phyloP scores from a whole-genome alignment of 192 early-diverging fungal species.

The Lobosporangium transversale region DNA sequence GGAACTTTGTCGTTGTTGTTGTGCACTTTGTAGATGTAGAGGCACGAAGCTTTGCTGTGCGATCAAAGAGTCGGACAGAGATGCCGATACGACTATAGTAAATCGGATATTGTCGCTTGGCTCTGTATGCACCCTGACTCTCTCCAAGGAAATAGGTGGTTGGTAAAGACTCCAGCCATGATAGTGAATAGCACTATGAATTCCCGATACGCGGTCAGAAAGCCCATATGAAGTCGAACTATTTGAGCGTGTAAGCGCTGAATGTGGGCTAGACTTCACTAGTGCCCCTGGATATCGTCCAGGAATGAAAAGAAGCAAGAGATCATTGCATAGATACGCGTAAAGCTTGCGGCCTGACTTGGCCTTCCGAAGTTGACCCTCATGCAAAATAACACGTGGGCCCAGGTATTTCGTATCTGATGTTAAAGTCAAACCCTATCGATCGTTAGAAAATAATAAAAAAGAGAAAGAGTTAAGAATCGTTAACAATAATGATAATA shows the following conservation, averaged over 20 bases:
- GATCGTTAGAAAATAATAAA: conserved; percentile 9
- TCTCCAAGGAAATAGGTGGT: conserved; percentile 30
- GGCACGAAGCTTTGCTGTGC: conserved; percentile 18
- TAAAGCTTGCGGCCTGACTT: conserved; percentile 84
- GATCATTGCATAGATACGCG: conserved; percentile 78
- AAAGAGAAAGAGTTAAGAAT: background rate
- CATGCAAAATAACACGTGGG: conserved; percentile 70
- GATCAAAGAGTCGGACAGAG: background rate
- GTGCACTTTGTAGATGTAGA: conserved; percentile 9
- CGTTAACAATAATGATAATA: conserved; percentile 2
- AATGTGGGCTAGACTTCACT: background rate
- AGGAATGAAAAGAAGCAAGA: conserved; percentile 66
- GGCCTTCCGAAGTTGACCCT: conserved; percentile 75
- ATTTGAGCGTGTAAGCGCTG: background rate
- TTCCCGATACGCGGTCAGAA: too few species aligned
- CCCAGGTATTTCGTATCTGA: conserved; percentile 67
- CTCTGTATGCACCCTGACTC: conserved; percentile 14
- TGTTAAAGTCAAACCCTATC: conserved; percentile 64
- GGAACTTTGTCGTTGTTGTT: conserved; percentile 1
- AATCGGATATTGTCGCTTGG: conserved; percentile 19
- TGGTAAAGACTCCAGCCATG: conserved; percentile 34
- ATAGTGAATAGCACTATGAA: too few species aligned
- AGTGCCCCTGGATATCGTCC: conserved; percentile 9
- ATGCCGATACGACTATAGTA: conserved; percentile 5
- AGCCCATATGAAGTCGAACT: conserved; percentile 12